Base-by-base conservation (phyloP, 2,329 filamentous ascomycete species). In the Falciphora oryzae region DNA sequence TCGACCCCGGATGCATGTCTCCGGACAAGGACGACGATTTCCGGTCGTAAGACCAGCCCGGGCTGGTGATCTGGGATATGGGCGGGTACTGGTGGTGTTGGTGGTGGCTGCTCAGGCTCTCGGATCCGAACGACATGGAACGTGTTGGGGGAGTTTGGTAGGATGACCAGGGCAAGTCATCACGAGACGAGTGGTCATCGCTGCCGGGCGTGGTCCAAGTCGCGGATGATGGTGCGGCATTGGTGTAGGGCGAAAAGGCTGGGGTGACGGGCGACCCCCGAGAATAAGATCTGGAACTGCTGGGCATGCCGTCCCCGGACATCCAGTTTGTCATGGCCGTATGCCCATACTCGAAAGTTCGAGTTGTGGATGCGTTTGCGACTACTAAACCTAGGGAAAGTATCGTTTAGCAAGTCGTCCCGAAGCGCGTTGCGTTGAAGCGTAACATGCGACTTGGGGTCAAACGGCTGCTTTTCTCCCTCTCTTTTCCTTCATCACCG, bases 251-350 rank as follows among this genome's bases (percentile, higher is more conserved):
- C 6, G 82, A 80, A 66, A 81, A 83, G 3, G 79, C 80, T 0
- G 81, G 76, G 4, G 80, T 80, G 44, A 84, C 75, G 13, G 83
- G 79, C 10, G 83, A 80, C 57, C 83, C 82, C 57, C 81, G 76
- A 13, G 81, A 71, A 68, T 81, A 84, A 8, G 77, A 72, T 66
- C 79, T 82, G 16, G 79, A 75, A n/a, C 77, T 70, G 66, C 71
- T 74, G 16, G 77, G 73, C 56, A 73, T 76, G 22, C 76, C 70
- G 3, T 82, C 79, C n/a, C 78, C 67, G 35, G 79, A 68, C 69
- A 80, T 73, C 83, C 82, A 85, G 69, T 72, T 76, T 29, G 77
- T 69, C 66, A 77, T 70, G 18, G 74, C 71, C 29, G 78, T 73
- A 59, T 73, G 74, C 22, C 73, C 71, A 60, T 82, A 80, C 56